Evolutionary conservation across 306 rosid genomes (phyloP), one percentile per base, ranked within the genome.

Genomic region (Vigna hirtella): DNA sequence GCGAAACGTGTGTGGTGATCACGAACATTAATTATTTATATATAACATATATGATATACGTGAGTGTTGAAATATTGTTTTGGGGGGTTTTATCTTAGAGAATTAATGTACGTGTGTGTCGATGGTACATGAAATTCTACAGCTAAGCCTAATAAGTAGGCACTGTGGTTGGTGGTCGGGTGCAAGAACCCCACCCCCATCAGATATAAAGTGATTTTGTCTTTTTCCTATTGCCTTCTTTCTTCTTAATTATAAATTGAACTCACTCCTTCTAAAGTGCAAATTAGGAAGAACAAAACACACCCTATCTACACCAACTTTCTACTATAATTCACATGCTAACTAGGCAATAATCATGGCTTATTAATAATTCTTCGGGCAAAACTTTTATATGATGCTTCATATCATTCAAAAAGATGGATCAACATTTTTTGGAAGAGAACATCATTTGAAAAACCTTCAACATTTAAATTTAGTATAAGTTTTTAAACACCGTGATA

Each of bases 61-160:
- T 9, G 9, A 42, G 47, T 56, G 81, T n/a, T 66, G 56, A 38
- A 38, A 36, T 36, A 5, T 36, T 52, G 45, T 43, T 53, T 28
- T 5, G 38, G 17, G 38, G 59, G 42, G n/a, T 47, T 9, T 56
- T 30, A 52, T 73, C 22, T 45, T 59, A 7, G 45, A 65, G 80
- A 76, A 76, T 70, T 82, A 76, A 77, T 63, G 73, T 56, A 67
- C 71, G 56, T 47, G 76, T 63, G 79, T 57, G 77, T 32, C 24
- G 77, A 78, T 79, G 81, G 81, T 66, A 66, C 70, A 56, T 70
- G 77, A 55, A 81, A 70, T 57, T 71, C 80, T 58, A 73, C 77
- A 83, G 83, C 89, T 82, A 79, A 84, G 91, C 76, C 90, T 87
- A 84, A 51, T 66, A 74, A 76, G 49, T 85, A 77, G 90, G 90